Evolutionary conservation across 768 basidiomycete species (phyloP).

Genomic region (Mrakia frigida): DNA sequence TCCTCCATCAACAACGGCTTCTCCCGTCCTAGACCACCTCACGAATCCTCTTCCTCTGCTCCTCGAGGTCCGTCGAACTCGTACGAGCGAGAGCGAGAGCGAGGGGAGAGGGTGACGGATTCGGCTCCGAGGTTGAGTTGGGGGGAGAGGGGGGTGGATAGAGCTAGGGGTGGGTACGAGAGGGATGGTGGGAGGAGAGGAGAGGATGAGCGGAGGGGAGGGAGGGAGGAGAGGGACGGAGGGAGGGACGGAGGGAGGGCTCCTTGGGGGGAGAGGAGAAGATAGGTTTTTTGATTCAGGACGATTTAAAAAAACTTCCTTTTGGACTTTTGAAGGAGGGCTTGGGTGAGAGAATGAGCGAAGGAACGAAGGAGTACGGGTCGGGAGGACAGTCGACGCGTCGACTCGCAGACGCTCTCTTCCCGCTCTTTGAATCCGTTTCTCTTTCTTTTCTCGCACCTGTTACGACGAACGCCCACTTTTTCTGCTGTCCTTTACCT

Average conservation of each 20-base stretch:
- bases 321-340: no score
- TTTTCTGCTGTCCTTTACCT: no score
- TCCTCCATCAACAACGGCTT: not conserved
- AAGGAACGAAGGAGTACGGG: no score
- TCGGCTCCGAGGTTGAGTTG: slow-evolving; percentile 7
- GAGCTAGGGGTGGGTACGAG: not conserved
- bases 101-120: not conserved
- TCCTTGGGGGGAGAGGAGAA: not conserved
- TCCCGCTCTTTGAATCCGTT: no score
- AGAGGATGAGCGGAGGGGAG: not conserved
- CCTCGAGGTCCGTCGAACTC: not conserved
- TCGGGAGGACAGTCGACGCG: no score
- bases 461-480: no score
- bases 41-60: not conserved
- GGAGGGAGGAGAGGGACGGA: not conserved
- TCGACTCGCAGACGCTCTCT: no score
- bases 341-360: no score
- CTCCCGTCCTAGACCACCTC: slow-evolving; percentile 1
- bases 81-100: not conserved
- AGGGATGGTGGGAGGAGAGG: not conserved
- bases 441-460: no score
- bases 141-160: not conserved
- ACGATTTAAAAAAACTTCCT: no score
- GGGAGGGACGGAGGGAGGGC: not conserved
- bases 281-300: not conserved